Base-by-base conservation (phyloP, 2,329 filamentous ascomycete species). In the Colletotrichum kahawae region DNA sequence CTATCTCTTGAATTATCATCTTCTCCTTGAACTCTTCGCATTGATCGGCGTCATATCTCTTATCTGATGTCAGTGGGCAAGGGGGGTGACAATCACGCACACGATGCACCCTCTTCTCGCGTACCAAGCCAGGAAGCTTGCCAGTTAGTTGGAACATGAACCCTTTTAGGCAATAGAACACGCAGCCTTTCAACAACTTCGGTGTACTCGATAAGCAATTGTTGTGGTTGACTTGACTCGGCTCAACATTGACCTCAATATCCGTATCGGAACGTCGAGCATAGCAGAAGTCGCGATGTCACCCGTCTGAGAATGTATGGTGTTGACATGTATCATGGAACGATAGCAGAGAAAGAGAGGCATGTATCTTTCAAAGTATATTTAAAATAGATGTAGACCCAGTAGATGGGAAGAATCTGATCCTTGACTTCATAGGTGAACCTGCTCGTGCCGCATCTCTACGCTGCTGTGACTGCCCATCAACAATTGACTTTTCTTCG, bases 231-330 rank as follows among this genome's bases (percentile, higher is more conserved):
- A 27, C 0, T 56, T 56, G 51, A 56, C 51, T 56, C 51, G 51
- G 51, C 51, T 56, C 51, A 56, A 56, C 2, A 48, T 48, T n/a
- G 38, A 48, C 38, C 0, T 48, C 38, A 21, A 48, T 2, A 43
- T 1, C 18, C 9, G 9, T 48, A 4, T n/a, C 36, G 4, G 38
- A 6, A 12, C 5, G 38, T 48, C 38, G 38, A 21, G 38, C 4
- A 48, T 48, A 18, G 18, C 18, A 48, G 9, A 9, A n/a, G 18
- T 48, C 18, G 38, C 38, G 10, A 48, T 48, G 38, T 48, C 38
- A 48, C 38, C 0, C 1, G 5, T 48, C 38, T 0, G 18, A n/a
- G 38, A 48, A 12, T 0, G 18, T 0, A 2, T 48, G 38, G 38
- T 48, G 38, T 48, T 21, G 38, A 48, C 18, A n/a, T 48, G 38